Evolutionary conservation across 805 yeast species (phyloP).

Genomic region (Debaryomyces maramus): DNA sequence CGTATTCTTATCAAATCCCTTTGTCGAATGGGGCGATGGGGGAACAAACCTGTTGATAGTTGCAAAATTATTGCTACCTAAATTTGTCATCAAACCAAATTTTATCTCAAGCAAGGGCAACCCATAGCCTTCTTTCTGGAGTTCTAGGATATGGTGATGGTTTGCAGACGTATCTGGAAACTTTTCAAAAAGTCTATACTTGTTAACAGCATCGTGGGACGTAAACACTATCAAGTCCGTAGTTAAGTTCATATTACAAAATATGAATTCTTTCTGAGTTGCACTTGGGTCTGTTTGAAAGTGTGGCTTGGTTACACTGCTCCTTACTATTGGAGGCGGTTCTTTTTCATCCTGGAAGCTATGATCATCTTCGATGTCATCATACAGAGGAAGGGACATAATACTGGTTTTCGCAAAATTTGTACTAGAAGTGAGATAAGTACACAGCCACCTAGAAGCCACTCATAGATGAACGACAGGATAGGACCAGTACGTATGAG

Average conservation of each 20-base stretch:
- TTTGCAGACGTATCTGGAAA: background rate
- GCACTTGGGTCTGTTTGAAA: background rate
- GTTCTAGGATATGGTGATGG: background rate
- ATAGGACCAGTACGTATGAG: too few relatives aligned
- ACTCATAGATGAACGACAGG: too few relatives aligned
- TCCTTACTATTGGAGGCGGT: too few relatives aligned
- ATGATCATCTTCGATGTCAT: background rate
- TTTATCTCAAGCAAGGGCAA: background rate
- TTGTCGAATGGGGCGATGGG: background rate
- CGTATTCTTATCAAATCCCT: background rate
- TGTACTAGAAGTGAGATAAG: too few relatives aligned
- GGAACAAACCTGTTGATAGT: background rate
- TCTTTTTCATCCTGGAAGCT: too few relatives aligned
- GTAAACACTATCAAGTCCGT: background rate
- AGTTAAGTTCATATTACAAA: conserved; percentile 1
- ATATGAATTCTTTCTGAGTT: background rate
- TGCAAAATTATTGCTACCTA: background rate
- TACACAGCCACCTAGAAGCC: too few relatives aligned
- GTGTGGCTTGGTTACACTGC: too few relatives aligned
- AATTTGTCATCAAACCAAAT: background rate
- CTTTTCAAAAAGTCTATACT: background rate
- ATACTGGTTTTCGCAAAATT: too few relatives aligned
- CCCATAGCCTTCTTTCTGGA: conserved; percentile 2
- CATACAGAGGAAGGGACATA: background rate
- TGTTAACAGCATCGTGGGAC: conserved; percentile 1